These are phyloP conservation scores for Epichloe festucae DNA, from an alignment of 2,329 filamentous ascomycete species.

Conservation along the genomic window DNA sequence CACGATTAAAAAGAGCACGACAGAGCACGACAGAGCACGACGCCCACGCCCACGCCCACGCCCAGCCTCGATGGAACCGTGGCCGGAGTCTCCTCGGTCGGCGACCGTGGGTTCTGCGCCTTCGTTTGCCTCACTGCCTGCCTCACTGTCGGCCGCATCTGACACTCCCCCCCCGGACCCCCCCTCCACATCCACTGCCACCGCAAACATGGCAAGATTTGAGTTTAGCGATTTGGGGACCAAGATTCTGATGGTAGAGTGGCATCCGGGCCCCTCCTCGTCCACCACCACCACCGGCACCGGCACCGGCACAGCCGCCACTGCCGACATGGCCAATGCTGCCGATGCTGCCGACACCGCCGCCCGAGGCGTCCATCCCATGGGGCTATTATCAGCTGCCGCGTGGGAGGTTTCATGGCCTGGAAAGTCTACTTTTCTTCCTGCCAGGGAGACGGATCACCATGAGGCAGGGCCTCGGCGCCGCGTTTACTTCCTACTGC, in stretches of 20 bases:
- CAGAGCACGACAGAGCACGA: background rate
- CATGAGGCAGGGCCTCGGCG: slow-evolving; percentile 30
- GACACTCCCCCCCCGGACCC: slow-evolving; percentile 3
- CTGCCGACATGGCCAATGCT: too few relatives aligned
- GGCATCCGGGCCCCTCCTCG: slow-evolving; percentile 38
- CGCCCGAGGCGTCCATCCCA: slow-evolving; percentile 3
- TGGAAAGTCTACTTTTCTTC: slow-evolving; percentile 60
- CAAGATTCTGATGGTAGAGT: slow-evolving; percentile 89
- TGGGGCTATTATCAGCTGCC: slow-evolving; percentile 9
- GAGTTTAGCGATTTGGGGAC: slow-evolving; percentile 82
- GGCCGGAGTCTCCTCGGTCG: slow-evolving; percentile 22
- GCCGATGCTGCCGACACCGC: background rate
- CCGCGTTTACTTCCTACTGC: slow-evolving; percentile 69
- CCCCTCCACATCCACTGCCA: slow-evolving; percentile 8
- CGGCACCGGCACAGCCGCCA: background rate
- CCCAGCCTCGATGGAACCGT: slow-evolving; percentile 13
- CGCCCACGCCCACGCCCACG: too few relatives aligned
- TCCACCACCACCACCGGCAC: background rate
- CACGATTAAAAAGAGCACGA: background rate
- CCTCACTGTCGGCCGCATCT: background rate
- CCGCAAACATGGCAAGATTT: slow-evolving; percentile 51
- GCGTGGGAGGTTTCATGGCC: slow-evolving; percentile 74
- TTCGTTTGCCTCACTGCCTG: background rate
- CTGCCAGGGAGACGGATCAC: slow-evolving; percentile 33
- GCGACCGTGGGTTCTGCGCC: slow-evolving; percentile 5